phyloP scores from a whole-genome alignment of 495 filamentous ascomycete species.

The Platismatia glauca region DNA sequence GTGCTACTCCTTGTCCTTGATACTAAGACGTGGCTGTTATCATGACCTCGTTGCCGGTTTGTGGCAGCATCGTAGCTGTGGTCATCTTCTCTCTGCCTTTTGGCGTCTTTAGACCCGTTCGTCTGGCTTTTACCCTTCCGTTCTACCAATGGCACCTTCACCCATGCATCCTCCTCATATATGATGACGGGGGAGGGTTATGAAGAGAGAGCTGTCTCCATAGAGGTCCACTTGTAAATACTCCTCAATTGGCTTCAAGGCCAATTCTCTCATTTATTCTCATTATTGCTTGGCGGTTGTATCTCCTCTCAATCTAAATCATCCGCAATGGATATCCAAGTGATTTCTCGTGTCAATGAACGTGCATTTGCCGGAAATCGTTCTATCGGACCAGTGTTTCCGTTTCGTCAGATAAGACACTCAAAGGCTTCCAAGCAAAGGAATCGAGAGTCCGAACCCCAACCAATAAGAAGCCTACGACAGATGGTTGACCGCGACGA shows the following conservation, averaged over 20 bases:
- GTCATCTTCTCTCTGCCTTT: not conserved
- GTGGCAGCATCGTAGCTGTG: not conserved
- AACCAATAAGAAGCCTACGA: not conserved
- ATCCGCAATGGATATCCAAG: conserved; percentile 7
- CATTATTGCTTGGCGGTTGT: not conserved
- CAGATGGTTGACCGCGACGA: conserved; percentile 7
- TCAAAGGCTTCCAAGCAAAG: not conserved
- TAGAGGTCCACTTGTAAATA: not conserved
- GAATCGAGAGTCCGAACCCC: not conserved
- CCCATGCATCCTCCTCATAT: not conserved
- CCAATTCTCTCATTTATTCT: conserved; percentile 3
- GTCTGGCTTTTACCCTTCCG: not conserved
- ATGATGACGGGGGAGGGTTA: conserved; percentile 5
- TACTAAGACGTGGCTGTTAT: not conserved
- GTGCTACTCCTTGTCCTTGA: not conserved
- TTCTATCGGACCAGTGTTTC: not conserved
- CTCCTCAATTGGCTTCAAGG: not conserved
- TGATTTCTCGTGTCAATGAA: not conserved
- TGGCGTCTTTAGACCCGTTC: conserved; percentile 8
- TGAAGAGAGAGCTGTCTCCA: not conserved
- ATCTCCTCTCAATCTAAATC: not conserved
- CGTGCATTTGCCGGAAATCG: not conserved
- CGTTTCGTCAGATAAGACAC: not conserved
- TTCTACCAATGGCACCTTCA: not conserved
- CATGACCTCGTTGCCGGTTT: not conserved